A percentile compares a stretch with the other conserved stretches of the same genome.
These are phyloP conservation scores for Ceratocystis variospora DNA, from an alignment of 2,329 filamentous ascomycete species.

Conservation along the genomic window DNA sequence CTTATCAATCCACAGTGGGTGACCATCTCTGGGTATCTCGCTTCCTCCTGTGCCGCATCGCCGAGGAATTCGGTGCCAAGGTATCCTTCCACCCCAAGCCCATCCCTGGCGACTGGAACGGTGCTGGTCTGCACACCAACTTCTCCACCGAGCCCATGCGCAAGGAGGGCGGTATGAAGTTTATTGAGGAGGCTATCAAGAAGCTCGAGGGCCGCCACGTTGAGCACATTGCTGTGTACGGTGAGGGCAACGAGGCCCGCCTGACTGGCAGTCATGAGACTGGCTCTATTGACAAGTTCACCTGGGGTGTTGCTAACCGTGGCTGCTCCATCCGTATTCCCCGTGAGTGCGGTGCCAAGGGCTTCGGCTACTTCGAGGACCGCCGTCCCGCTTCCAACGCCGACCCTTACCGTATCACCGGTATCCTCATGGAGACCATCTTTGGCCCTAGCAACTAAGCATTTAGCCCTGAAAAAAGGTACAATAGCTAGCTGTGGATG, in stretches of 20 bases:
- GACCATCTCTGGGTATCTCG: conserved; percentile 86
- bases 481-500: neutral
- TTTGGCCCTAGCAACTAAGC: conserved; percentile 26
- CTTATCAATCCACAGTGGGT: conserved; percentile 46
- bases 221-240: conserved; percentile 86
- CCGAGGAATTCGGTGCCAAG: conserved; percentile 92
- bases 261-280: conserved; percentile 93
- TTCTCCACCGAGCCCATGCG: conserved; percentile 86
- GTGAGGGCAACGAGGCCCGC: conserved; percentile 88
- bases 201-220: conserved; percentile 64
- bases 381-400: conserved; percentile 72
- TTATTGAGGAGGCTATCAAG: conserved; percentile 76
- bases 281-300: conserved; percentile 82
- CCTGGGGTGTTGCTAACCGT: conserved; percentile 89
- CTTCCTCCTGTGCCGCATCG: conserved; percentile 75
- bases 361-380: conserved; percentile 90
- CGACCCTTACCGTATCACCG: conserved; percentile 70
- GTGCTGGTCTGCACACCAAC: conserved; percentile 85
- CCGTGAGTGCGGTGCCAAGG: conserved; percentile 68
- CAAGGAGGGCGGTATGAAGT: conserved; percentile 83
- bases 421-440: conserved; percentile 62
- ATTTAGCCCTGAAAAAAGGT: neutral
- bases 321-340: conserved; percentile 89
- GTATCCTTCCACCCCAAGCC: conserved; percentile 95
- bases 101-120: conserved; percentile 86